Percentiles rank a stretch among this genome's conserved stretches.
Evolutionary conservation across 805 yeast species (phyloP).

Genomic region (Yarrowia deformans): DNA sequence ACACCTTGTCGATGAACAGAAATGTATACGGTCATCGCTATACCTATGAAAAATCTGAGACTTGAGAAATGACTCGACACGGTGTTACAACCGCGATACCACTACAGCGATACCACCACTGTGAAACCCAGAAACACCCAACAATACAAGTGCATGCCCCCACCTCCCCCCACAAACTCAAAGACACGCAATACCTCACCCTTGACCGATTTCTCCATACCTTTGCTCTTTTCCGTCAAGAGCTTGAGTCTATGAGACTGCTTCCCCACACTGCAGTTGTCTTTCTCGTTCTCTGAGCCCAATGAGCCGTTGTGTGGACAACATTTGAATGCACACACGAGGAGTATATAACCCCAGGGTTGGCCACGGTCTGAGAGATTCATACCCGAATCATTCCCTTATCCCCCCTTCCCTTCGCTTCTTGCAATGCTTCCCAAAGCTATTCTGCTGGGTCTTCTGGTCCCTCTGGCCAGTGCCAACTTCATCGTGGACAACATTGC

Average conservation of each 20-base stretch:
- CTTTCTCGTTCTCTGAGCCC: not conserved
- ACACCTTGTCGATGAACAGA: no score
- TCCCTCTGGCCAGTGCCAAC: slow-evolving; percentile 2
- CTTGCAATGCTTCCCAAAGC: slow-evolving; percentile 15
- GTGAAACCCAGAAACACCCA: not conserved
- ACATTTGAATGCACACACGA: no score
- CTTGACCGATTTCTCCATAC: not conserved
- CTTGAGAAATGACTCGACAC: no score
- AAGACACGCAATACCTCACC: slow-evolving; percentile 3
- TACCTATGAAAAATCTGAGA: no score
- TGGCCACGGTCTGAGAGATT: not conserved
- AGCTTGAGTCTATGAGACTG: slow-evolving; percentile 17
- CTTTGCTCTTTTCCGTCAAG: not conserved
- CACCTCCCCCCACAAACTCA: slow-evolving; percentile 13
- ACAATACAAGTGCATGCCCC: not conserved
- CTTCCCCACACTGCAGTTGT: slow-evolving; percentile 2
- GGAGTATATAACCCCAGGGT: slow-evolving; percentile 1
- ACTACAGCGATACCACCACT: not conserved
- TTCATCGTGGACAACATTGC: slow-evolving; percentile 16
- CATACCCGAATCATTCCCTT: not conserved
- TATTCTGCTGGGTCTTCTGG: slow-evolving; percentile 1
- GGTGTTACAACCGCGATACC: no score
- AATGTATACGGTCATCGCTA: no score
- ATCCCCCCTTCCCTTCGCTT: not conserved
- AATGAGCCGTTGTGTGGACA: not conserved